A percentile compares a stretch with the other conserved stretches of the same genome.
phyloP scores from a whole-genome alignment of 805 yeast genomes.

The Saccharomycopsis amapae region DNA sequence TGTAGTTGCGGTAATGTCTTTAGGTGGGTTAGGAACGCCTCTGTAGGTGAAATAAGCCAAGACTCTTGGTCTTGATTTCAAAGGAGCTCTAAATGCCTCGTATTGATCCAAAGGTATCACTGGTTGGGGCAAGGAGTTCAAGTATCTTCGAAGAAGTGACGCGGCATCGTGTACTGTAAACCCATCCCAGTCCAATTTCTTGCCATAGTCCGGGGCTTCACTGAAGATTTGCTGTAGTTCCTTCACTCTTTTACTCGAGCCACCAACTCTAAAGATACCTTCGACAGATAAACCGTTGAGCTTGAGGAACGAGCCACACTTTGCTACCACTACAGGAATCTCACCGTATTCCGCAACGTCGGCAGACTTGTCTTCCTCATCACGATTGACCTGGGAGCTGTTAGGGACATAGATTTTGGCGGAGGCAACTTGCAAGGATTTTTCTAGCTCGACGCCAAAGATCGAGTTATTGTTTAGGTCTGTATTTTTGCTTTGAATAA shows the following conservation, averaged over 20 bases:
- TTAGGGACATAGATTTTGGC: slow-evolving; percentile 62
- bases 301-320: slow-evolving; percentile 84
- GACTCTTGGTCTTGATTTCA: slow-evolving; percentile 53
- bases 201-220: slow-evolving; percentile 84
- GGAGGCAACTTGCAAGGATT: slow-evolving; percentile 67
- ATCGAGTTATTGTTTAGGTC: slow-evolving; percentile 30
- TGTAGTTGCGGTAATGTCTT: slow-evolving; percentile 29
- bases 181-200: slow-evolving; percentile 84
- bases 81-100: slow-evolving; percentile 71
- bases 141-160: slow-evolving; percentile 73
- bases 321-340: slow-evolving; percentile 91
- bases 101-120: slow-evolving; percentile 73
- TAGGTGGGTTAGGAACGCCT: slow-evolving; percentile 35
- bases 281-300: slow-evolving; percentile 70
- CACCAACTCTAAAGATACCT: slow-evolving; percentile 91
- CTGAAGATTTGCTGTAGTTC: slow-evolving; percentile 80
- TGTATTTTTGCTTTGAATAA: slow-evolving; percentile 1
- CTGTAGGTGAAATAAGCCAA: slow-evolving; percentile 58
- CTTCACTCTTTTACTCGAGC: slow-evolving; percentile 80
- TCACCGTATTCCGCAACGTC: slow-evolving; percentile 74
- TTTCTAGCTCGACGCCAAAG: slow-evolving; percentile 73
- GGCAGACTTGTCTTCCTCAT: slow-evolving; percentile 43
- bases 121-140: slow-evolving; percentile 88
- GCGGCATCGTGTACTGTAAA: slow-evolving; percentile 97
- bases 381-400: no score